Evolutionary conservation across 106 monocot species (phyloP).

Genomic region (Ottelia alismoides): DNA sequence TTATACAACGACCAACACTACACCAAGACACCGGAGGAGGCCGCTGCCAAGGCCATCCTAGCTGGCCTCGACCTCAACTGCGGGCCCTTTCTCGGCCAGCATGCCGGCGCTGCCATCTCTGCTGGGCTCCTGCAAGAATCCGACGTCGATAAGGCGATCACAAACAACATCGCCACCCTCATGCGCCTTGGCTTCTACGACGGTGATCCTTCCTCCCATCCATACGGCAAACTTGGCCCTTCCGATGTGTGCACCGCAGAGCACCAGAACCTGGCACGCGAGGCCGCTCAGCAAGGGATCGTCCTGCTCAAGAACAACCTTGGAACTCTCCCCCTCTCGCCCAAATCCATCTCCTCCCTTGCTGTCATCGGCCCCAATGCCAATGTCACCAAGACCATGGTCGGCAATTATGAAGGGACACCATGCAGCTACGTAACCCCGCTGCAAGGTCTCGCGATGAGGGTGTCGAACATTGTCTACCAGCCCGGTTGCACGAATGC

Average conservation of each 20-base stretch:
- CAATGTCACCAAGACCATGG: conserved; percentile 84
- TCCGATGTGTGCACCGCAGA: conserved; percentile 65
- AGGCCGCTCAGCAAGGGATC: conserved; percentile 87
- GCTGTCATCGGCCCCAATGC: conserved; percentile 96
- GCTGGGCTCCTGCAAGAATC: conserved; percentile 43
- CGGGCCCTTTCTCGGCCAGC: conserved; percentile 57
- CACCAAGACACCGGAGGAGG: conserved; percentile 84
- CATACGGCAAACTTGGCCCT: conserved; percentile 61
- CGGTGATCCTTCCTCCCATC: conserved; percentile 58
- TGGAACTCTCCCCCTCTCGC: conserved; percentile 34
- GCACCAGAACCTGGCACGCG: conserved; percentile 72
- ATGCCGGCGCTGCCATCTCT: conserved; percentile 45
- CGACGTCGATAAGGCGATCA: conserved; percentile 56
- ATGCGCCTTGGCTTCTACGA: conserved; percentile 91
- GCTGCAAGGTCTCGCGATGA: conserved; percentile 60
- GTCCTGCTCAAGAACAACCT: conserved; percentile 85
- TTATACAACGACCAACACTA: conserved; percentile 68
- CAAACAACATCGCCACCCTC: conserved; percentile 62
- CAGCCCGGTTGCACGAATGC: conserved; percentile 52
- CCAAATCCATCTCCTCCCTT: conserved; percentile 32
- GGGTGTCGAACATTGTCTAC: conserved; percentile 32
- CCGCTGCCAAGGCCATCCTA: conserved; percentile 73
- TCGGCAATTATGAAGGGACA: conserved; percentile 95
- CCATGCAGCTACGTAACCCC: conserved; percentile 86
- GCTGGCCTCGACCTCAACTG: conserved; percentile 90